A percentile compares a stretch with the other conserved stretches of the same genome.
Evolutionary conservation across 805 yeast genomes (phyloP).

Genomic region (Metschnikowia similis): DNA sequence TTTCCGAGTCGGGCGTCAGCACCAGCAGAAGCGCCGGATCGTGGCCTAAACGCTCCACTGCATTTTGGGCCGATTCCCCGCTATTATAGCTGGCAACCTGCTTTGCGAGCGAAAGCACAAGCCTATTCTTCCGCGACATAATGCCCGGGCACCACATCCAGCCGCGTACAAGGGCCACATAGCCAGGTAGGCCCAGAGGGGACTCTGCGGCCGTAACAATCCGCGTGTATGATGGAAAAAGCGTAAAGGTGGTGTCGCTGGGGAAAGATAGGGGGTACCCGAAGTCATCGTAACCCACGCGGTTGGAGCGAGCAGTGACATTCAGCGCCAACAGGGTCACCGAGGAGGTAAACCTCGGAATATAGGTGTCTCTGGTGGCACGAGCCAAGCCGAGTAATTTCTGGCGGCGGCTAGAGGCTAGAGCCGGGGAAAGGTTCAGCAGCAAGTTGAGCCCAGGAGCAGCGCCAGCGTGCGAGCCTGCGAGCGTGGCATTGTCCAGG

Average conservation of each 20-base stretch:
- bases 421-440: conserved; percentile 1
- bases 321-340: conserved; percentile 47
- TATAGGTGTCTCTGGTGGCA: conserved; percentile 53
- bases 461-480: neutral
- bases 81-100: conserved; percentile 51
- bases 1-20: conserved; percentile 3
- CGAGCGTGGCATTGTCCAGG: neutral
- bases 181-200: conserved; percentile 27
- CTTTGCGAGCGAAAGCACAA: conserved; percentile 64
- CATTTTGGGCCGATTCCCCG: conserved; percentile 17
- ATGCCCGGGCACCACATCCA: conserved; percentile 68
- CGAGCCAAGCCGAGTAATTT: conserved; percentile 48
- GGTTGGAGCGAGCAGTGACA: conserved; percentile 28
- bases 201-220: conserved; percentile 14
- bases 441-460: conserved; percentile 3
- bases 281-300: conserved; percentile 14
- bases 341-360: conserved; percentile 48
- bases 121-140: conserved; percentile 63
- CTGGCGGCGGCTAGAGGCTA: conserved; percentile 37
- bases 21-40: conserved; percentile 9
- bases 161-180: conserved; percentile 63
- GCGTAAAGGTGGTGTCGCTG: conserved; percentile 53
- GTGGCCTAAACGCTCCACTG: conserved; percentile 14
- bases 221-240: conserved; percentile 40
- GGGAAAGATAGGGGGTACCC: conserved; percentile 37